These are phyloP conservation scores for Sphagnum contortum DNA, from an alignment of 225 moss, liverwort and hornwort species.

Conservation along the genomic window DNA sequence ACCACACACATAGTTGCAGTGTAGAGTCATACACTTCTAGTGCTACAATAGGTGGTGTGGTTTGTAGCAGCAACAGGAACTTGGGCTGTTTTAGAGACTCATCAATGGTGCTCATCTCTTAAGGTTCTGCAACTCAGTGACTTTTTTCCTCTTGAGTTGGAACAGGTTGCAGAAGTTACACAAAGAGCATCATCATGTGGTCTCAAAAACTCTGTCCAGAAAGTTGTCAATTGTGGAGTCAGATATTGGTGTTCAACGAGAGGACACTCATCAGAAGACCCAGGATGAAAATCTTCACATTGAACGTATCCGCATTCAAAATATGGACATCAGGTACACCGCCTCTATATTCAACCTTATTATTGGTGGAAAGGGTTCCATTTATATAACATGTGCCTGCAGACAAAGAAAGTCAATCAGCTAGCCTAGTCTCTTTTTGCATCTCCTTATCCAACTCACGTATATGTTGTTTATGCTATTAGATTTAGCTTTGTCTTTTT, in stretches of 20 bases:
- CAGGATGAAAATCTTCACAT: constrained; percentile 23
- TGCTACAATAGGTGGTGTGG: no score
- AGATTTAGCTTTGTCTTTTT: background rate
- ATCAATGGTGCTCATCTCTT: background rate
- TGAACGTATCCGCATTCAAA: constrained; percentile 57
- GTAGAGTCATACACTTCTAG: no score
- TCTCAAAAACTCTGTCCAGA: constrained; percentile 35
- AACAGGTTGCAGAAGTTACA: constrained; percentile 22
- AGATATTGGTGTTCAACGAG: constrained; percentile 2
- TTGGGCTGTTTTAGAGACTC: no score
- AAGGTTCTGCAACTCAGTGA: background rate
- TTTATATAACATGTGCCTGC: background rate
- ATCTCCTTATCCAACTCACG: background rate
- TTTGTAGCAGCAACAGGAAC: no score
- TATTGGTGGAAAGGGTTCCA: background rate
- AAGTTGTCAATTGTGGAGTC: constrained; percentile 12
- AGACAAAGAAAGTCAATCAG: no score
- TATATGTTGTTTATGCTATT: background rate
- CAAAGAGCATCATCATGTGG: constrained; percentile 11
- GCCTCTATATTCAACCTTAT: background rate
- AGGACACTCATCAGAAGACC: constrained; percentile 12
- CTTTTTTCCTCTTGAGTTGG: constrained; percentile 2
- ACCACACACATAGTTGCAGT: background rate
- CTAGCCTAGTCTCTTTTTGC: background rate
- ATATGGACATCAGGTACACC: constrained; percentile 48